phyloP scores from a whole-genome alignment of 1,284 basidiomycete species.

The Tilletia horrida region DNA sequence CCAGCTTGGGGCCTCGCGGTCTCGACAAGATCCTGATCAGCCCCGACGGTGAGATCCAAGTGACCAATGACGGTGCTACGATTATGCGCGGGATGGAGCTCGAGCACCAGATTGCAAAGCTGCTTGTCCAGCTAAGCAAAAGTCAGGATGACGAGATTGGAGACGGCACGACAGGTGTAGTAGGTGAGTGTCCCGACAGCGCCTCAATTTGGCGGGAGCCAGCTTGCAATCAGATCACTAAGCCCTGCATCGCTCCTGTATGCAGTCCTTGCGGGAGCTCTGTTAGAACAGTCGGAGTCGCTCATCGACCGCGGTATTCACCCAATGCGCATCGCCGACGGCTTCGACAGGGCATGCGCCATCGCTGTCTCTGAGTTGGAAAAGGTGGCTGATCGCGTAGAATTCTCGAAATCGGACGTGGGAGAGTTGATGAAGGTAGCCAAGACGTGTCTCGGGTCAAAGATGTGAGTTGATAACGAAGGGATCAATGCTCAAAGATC shows the following conservation, averaged over 20 bases:
- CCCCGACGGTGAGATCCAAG: constrained; percentile 96
- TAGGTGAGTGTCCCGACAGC: constrained; percentile 65
- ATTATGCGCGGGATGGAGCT: constrained; percentile 63
- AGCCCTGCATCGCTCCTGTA: too few species aligned
- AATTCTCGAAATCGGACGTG: constrained; percentile 77
- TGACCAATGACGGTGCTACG: constrained; percentile 91
- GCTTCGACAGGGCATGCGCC: constrained; percentile 87
- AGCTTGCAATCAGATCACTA: too few species aligned
- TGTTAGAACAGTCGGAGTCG: constrained; percentile 77
- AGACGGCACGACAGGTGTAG: constrained; percentile 97
- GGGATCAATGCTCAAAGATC: too few species aligned
- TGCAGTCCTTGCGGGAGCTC: constrained; percentile 87
- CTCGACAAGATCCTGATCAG: constrained; percentile 99
- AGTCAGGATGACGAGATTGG: constrained; percentile 99
- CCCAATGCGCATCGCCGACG: constrained; percentile 96
- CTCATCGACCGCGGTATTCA: constrained; percentile 96
- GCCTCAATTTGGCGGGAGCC: neutral
- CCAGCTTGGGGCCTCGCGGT: constrained; percentile 89
- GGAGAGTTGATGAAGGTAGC: constrained; percentile 74
- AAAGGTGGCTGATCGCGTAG: constrained; percentile 82
- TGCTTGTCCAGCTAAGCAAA: constrained; percentile 92
- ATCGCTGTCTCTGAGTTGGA: constrained; percentile 88
- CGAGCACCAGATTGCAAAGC: constrained; percentile 96
- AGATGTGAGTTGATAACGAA: constrained; percentile 69
- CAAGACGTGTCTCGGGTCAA: constrained; percentile 92